A percentile compares a stretch with the other conserved stretches of the same genome.
These are phyloP conservation scores for Xylaria scruposa DNA, from an alignment of 495 filamentous ascomycete species.

Conservation along the genomic window DNA sequence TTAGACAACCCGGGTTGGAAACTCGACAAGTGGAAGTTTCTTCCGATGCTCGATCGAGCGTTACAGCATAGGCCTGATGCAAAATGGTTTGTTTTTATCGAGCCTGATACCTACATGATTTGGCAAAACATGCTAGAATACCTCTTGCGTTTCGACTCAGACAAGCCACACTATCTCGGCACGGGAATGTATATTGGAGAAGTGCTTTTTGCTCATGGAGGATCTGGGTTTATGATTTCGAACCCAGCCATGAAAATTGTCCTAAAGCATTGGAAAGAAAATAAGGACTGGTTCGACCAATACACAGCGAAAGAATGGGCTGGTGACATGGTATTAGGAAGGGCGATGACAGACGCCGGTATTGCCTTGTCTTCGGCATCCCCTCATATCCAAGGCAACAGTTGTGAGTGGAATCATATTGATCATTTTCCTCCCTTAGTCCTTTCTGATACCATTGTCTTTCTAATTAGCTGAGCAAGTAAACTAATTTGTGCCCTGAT, in stretches of 20 bases:
- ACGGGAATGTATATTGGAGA: slow-evolving; percentile 8
- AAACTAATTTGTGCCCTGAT: background rate
- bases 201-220: slow-evolving; percentile 55
- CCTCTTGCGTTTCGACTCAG: slow-evolving; percentile 23
- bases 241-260: slow-evolving; percentile 48
- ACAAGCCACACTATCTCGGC: slow-evolving; percentile 5
- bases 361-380: slow-evolving; percentile 14
- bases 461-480: background rate
- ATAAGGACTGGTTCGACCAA: slow-evolving; percentile 13
- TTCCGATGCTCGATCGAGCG: slow-evolving; percentile 17
- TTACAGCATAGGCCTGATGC: slow-evolving; percentile 6
- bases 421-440: background rate
- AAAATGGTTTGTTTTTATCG: slow-evolving; percentile 25
- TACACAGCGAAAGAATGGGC: slow-evolving; percentile 22
- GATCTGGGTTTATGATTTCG: slow-evolving; percentile 57
- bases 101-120: slow-evolving; percentile 20
- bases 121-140: slow-evolving; percentile 24
- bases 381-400: slow-evolving; percentile 10
- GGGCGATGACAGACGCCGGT: slow-evolving; percentile 1
- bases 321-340: slow-evolving; percentile 21
- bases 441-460: background rate
- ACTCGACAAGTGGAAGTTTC: slow-evolving; percentile 21
- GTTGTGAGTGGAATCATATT: background rate
- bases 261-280: slow-evolving; percentile 8
- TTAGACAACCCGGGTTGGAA: slow-evolving; percentile 24